Base-by-base conservation (phyloP, 1,139 yeast genomes). In the Kurtzmaniella quercitrusa region DNA sequence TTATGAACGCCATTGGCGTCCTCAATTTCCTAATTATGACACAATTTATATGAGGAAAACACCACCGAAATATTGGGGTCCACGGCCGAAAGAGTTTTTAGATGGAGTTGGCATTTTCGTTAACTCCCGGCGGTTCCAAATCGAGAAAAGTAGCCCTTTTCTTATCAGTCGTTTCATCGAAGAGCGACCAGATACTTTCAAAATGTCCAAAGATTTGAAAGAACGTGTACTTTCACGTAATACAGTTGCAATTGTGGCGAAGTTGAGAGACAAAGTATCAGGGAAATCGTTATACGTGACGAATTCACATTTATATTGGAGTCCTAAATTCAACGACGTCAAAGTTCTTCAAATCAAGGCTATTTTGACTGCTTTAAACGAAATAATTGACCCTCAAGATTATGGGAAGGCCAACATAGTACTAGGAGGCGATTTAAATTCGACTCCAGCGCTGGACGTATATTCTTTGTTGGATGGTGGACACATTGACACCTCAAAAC, bases 221-320 rank as follows among this genome's bases (percentile, higher is more conserved):
- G 56, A 59, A 21, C 55, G 75, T 22, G 62, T 74, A n/a, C 48
- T 73, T 23, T 60, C 63, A n/a, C 62, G 82, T 50, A 80, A 80
- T 51, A 82, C 82, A 19, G 84, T 80, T 5, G 82, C 78, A 1
- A 47, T 78, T 8, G 59, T 79, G 19, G 63, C 74, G 3, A 71
- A 73, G 19, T 54, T 79, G 21, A 57, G 61, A 45, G 84, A 80
- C 52, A 63, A 58, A 42, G 47, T 46, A 2, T 65, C 76, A 0
- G 57, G 62, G 14, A 63, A 68, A 36, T 50, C 57, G 2, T 55
- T 79, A 5, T 74, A 74, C 40, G 68, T 78, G 1, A 61, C 80
- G 14, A 80, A 78, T 48, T 79, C 84, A 1, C 85, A 80, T 55
- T 59, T 80, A n/a, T 80, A 80, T 53, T 80, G 85, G 85, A 59